Percentiles rank a stretch among this genome's conserved stretches.
Conservation (phyloP, 805 yeast species). For the Yamadazyma ubonensis region DNA sequence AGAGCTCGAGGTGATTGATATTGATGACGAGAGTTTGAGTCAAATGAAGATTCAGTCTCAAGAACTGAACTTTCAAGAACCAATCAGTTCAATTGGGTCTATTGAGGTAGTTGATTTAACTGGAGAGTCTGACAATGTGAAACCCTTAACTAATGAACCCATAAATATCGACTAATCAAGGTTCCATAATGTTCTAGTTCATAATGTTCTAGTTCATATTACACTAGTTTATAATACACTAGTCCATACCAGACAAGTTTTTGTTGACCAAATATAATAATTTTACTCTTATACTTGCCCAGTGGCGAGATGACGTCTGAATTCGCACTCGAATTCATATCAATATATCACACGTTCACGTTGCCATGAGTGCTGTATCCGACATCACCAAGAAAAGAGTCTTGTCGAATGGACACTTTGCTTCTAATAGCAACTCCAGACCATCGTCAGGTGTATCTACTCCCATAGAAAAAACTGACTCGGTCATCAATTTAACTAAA, state of each 20-base stretch:
- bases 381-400: constrained; percentile 6
- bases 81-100: background rate
- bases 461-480: constrained; percentile 35
- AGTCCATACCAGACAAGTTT: too few species aligned
- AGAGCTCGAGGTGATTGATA: constrained; percentile 42
- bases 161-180: too few species aligned
- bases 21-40: constrained; percentile 11
- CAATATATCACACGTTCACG: background rate
- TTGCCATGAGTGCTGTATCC: constrained; percentile 1
- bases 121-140: background rate
- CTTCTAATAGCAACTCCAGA: background rate
- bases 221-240: too few species aligned
- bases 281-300: background rate
- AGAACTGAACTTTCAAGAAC: too few species aligned
- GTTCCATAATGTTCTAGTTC: too few species aligned
- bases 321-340: background rate
- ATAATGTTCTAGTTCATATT: too few species aligned
- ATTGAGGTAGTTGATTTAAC: constrained; percentile 4
- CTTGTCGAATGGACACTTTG: constrained; percentile 5
- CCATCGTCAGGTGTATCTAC: constrained; percentile 21
- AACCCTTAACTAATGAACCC: background rate
- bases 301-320: background rate
- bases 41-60: background rate
- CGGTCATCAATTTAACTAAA: constrained; percentile 48
- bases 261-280: too few species aligned